Evolutionary conservation across 805 yeast genomes (phyloP).

Genomic region (Wickerhamiella vanderwaltii): DNA sequence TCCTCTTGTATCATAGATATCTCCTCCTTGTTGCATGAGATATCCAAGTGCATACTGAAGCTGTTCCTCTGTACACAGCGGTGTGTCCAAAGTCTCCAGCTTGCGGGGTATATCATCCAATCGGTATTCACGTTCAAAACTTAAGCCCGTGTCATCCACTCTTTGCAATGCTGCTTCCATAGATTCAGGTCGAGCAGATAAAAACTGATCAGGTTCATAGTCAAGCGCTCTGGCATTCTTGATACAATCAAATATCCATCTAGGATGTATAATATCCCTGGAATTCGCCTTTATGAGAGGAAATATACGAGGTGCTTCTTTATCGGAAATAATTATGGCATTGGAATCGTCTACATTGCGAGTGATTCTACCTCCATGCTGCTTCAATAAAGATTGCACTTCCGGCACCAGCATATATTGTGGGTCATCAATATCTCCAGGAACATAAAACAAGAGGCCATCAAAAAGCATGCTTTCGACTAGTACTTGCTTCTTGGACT

Average conservation of each 20-base stretch:
- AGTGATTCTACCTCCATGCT: slow-evolving; percentile 25
- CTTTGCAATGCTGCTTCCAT: slow-evolving; percentile 21
- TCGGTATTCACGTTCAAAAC: slow-evolving; percentile 34
- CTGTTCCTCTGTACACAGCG: neutral
- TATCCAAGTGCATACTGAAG: neutral
- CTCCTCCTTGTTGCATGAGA: slow-evolving; percentile 1
- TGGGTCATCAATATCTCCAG: slow-evolving; percentile 23
- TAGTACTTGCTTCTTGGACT: neutral
- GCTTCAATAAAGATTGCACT: slow-evolving; percentile 19
- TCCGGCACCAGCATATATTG: slow-evolving; percentile 17
- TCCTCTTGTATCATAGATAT: slow-evolving; percentile 3
- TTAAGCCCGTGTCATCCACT: slow-evolving; percentile 53
- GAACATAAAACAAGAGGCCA: slow-evolving; percentile 19
- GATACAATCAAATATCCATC: slow-evolving; percentile 65
- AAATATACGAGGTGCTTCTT: slow-evolving; percentile 14
- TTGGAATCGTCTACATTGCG: slow-evolving; percentile 13
- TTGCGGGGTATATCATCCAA: slow-evolving; percentile 19
- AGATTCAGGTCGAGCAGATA: slow-evolving; percentile 29
- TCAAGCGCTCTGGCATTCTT: slow-evolving; percentile 32
- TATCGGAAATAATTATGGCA: slow-evolving; percentile 20
- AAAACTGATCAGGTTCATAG: slow-evolving; percentile 50
- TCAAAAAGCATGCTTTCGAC: slow-evolving; percentile 16
- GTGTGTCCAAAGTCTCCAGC: slow-evolving; percentile 13
- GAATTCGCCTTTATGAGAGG: slow-evolving; percentile 19
- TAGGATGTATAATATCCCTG: slow-evolving; percentile 48